Conservation (phyloP, 1,284 basidiomycete species). For the Pseudomicrostroma phylloplanum region DNA sequence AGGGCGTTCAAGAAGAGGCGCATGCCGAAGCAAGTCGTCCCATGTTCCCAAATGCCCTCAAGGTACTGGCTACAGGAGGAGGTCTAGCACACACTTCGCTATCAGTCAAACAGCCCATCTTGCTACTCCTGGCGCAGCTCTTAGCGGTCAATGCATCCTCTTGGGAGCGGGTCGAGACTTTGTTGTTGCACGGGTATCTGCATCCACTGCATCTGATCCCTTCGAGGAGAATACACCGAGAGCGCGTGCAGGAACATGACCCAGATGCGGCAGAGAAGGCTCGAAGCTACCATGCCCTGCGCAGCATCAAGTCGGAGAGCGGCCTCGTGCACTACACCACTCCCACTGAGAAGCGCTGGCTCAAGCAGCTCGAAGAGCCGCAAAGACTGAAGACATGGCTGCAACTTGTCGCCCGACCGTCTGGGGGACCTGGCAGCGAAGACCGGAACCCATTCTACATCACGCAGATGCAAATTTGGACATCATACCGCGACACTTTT, state of each 20-base stretch:
- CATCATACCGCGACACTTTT: background rate
- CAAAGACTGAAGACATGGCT: background rate
- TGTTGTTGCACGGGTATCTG: background rate
- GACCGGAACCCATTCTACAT: background rate
- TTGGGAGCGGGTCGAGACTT: background rate
- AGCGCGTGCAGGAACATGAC: background rate
- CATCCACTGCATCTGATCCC: background rate
- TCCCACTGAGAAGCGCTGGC: background rate
- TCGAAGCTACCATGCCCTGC: background rate
- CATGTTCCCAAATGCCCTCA: background rate
- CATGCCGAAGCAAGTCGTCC: background rate
- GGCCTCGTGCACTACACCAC: background rate
- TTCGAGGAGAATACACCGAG: background rate
- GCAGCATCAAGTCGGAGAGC: background rate
- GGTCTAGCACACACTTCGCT: too few species aligned
- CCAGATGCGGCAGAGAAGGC: background rate
- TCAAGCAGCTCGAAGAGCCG: background rate
- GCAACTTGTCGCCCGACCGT: background rate
- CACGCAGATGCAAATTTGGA: conserved; percentile 7
- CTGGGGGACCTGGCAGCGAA: background rate
- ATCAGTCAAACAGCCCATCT: background rate
- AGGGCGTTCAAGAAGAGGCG: background rate
- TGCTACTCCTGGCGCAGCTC: background rate
- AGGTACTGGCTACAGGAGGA: background rate
- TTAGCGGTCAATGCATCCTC: background rate